Evolutionary conservation across 768 basidiomycete genomes (phyloP), one percentile per base, ranked within the genome.

Genomic region (Lactarius trivialis): DNA sequence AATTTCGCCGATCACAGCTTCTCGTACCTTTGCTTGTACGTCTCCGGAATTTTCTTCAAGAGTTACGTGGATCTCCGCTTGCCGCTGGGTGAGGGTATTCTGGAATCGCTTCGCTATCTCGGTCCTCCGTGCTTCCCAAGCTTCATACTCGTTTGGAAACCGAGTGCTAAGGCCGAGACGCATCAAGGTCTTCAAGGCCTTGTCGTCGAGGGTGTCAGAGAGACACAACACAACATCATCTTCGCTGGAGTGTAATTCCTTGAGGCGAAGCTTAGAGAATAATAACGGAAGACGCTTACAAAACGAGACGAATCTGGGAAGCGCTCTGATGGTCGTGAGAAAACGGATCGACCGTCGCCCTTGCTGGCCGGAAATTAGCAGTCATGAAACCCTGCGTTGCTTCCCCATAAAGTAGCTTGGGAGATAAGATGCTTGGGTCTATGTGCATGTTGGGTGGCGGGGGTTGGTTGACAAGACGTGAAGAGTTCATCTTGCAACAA

Each of bases 331-430:
- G 30, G 4, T 15, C 21, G 48, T n/a, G 17, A 17, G 26, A 0
- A 34, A 60, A 50, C 2, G 4, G 21, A 9, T 59, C 54, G 5
- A 50, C 36, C n/a, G 37, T 8, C 2, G 19, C 53, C 54, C 57
- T 34, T n/a, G 57, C 58, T 3, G 43, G 37, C n/a, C 30, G 50
- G 53, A 59, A 67, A 17, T 51, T 11, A 11, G 51, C 58, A 0
- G 64, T 65, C 41, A 70, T 53, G 17, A 70, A 41, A 5, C 64
- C 70, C 43, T 70, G 70, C 9, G 24, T 17, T 1, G 62, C 56
- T 39, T 70, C 70, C 12, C 70, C 70, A 6, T 33, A 15, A 21
- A 68, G 54, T 24, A 64, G 19, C 52, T 36, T 59, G 21, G 63
- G 63, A 14, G 58, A 49, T n/a, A 64, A 30, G 26, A 12, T 17